Evolutionary conservation across 2,329 filamentous ascomycete genomes (phyloP), one percentile per base, ranked within the genome.

Genomic region (Curvularia lunata): DNA sequence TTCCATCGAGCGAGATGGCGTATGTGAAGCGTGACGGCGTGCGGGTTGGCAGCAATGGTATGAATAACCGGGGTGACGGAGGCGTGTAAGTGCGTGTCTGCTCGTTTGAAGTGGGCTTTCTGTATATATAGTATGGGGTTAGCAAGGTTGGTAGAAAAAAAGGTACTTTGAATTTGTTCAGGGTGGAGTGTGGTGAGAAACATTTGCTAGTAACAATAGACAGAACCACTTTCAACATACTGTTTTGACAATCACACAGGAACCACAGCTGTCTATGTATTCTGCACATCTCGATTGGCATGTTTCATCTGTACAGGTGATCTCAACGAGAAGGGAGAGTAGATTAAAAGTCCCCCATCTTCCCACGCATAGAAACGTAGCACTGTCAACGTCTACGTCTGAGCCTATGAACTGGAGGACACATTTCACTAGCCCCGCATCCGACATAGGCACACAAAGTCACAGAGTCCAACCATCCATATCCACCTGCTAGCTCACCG

Each of bases 1-100:
- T 61, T 21, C 52, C 56, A 3, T 41, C 27, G 19, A 52, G 50
- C 5, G 59, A 62, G 25, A 47, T 61, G 47, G 32, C 25, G 32
- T 64, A 63, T 54, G 32, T 51, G 19, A 61, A 51, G 40, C 52
- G 42, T 41, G 54, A 49, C 19, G 45, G n/a, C 27, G 28, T 19
- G 12, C 19, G 21, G 12, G 38, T 30, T 23, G 48, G 53, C 2
- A 18, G 25, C 30, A 19, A 23, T 41, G 48, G 49, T 4, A 56
- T 52, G 53, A 40, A 30, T 23, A 32, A 25, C 19, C 46, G 53
- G 18, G 52, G 52, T 7, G 52, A 55, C 10, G 52, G 52, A 21
- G 52, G 52, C 10, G 52, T 51, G 23, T 55, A 45, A 27, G 8
- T 9, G 5, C 4, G 27, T 30, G 27, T 30, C 7, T 8, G 7